phyloP scores from a whole-genome alignment of 2,329 filamentous ascomycete species.

The Penicillium vulpinum region DNA sequence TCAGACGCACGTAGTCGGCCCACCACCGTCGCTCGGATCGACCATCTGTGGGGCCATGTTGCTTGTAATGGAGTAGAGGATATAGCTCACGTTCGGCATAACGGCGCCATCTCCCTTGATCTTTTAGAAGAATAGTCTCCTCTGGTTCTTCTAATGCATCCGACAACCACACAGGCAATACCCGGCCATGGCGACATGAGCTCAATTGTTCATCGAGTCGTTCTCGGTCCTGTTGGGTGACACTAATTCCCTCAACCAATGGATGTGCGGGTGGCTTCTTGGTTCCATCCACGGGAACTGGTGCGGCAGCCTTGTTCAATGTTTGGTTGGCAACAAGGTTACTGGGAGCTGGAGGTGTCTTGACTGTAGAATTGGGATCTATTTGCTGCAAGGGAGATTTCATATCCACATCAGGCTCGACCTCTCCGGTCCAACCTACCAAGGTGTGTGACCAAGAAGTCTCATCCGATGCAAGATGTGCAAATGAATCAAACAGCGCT shows the following conservation, averaged over 20 bases:
- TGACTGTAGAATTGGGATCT: conserved; percentile 27
- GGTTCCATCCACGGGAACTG: conserved; percentile 69
- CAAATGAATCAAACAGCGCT: conserved; percentile 87
- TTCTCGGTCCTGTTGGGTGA: conserved; percentile 68
- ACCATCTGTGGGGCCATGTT: conserved; percentile 85
- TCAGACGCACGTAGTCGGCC: conserved; percentile 91
- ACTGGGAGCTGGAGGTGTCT: conserved; percentile 33
- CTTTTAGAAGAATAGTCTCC: conserved; percentile 69
- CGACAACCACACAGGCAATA: conserved; percentile 84
- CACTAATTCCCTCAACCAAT: conserved; percentile 66
- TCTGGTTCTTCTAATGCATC: conserved; percentile 72
- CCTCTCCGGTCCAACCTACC: conserved; percentile 93
- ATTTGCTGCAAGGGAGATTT: conserved; percentile 34
- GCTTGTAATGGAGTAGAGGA: conserved; percentile 93
- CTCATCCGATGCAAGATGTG: conserved; percentile 78
- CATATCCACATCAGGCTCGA: conserved; percentile 51
- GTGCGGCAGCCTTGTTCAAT: conserved; percentile 74
- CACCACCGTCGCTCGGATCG: conserved; percentile 78
- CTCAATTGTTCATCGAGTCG: conserved; percentile 73
- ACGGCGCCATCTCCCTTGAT: conserved; percentile 82
- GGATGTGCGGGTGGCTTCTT: conserved; percentile 58
- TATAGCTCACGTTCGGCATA: conserved; percentile 92
- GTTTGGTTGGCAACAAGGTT: conserved; percentile 37
- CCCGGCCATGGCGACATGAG: conserved; percentile 72
- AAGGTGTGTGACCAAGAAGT: conserved; percentile 89